Evolutionary conservation across 1,284 basidiomycete genomes (phyloP).

Genomic region (Rhodotorula sp.): DNA sequence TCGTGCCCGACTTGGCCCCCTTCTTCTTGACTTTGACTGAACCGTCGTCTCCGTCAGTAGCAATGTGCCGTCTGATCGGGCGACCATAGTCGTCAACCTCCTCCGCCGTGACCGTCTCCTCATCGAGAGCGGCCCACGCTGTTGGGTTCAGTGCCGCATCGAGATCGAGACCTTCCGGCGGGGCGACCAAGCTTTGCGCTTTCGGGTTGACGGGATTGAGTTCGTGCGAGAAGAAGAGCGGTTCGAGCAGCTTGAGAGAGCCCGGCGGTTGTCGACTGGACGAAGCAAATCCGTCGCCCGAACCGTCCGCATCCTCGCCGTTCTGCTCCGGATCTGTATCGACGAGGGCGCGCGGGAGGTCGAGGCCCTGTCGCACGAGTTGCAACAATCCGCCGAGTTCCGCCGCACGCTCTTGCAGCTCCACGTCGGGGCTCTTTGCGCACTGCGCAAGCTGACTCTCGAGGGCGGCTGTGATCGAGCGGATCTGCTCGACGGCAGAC

Average conservation of each 20-base stretch:
- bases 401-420: constrained; percentile 75
- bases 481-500: constrained; percentile 52
- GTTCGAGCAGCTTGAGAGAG: constrained; percentile 79
- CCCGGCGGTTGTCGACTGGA: constrained; percentile 58
- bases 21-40: constrained; percentile 43
- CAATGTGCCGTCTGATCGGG: constrained; percentile 45
- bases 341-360: constrained; percentile 20
- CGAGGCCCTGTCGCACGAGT: constrained; percentile 30
- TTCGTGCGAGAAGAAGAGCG: constrained; percentile 74
- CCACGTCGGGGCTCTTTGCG: constrained; percentile 58
- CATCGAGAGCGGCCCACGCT: constrained; percentile 8
- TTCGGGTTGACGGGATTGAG: constrained; percentile 77
- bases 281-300: constrained; percentile 11
- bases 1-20: constrained; percentile 33
- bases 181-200: constrained; percentile 75
- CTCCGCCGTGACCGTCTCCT: constrained; percentile 51
- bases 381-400: constrained; percentile 26
- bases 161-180: constrained; percentile 81
- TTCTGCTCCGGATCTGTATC: neutral
- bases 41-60: constrained; percentile 39
- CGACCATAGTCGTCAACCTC: constrained; percentile 48
- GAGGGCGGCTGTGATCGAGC: constrained; percentile 33
- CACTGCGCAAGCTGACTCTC: constrained; percentile 32
- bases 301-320: neutral
- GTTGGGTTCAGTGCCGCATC: constrained; percentile 74